These are phyloP conservation scores for Solidago caesia DNA, from an alignment of 129 eudicot species.

Conservation along the genomic window DNA sequence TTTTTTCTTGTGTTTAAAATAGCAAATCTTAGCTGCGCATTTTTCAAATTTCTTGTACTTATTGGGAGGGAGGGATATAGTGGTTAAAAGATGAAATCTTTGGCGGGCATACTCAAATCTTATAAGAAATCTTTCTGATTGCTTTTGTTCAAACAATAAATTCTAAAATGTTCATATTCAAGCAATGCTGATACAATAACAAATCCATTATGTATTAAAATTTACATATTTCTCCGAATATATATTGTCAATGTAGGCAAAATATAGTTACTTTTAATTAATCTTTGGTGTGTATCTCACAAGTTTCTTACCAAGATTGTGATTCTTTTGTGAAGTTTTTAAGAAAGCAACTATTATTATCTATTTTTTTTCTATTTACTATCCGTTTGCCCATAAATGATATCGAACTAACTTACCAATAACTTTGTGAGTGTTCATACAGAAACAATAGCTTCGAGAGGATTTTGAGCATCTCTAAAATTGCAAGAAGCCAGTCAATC, in stretches of 20 bases:
- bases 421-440: not conserved
- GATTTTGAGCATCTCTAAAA: slow-evolving; percentile 25
- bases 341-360: not conserved
- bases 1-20: not conserved
- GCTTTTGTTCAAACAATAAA: not conserved
- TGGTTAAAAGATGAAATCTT: not conserved
- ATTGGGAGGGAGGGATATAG: not conserved
- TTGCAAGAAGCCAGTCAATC: slow-evolving; percentile 11
- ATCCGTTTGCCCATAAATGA: not conserved
- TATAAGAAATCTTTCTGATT: not conserved
- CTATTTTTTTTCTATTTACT: not conserved
- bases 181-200: not conserved
- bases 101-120: not conserved
- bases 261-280: not conserved
- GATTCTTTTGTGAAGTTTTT: not conserved
- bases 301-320: not conserved
- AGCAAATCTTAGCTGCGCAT: not conserved
- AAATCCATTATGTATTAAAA: not conserved
- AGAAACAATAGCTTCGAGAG: slow-evolving; percentile 22
- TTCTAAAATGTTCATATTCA: not conserved
- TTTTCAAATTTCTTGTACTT: not conserved
- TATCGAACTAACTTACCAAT: not conserved
- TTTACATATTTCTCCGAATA: not conserved
- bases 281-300: not conserved
- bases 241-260: not conserved